Evolutionary conservation across 2,329 filamentous ascomycete species (phyloP).

Genomic region (Chaetomiaceae sp.): DNA sequence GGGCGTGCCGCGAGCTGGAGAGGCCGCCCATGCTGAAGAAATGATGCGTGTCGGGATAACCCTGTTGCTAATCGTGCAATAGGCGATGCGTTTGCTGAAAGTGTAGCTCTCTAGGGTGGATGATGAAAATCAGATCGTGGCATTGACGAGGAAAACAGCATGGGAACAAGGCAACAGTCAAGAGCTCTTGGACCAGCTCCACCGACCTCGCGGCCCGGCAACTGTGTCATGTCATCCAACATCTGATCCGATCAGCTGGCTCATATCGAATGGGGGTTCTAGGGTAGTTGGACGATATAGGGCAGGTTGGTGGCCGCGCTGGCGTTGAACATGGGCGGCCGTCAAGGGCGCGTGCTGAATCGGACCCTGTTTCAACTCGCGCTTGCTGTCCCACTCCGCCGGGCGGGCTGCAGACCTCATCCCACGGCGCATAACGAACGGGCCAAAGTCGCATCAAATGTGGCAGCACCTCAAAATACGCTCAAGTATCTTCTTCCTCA

Average conservation of each 20-base stretch:
- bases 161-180: too few species aligned
- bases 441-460: not conserved
- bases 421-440: not conserved
- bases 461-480: too few species aligned
- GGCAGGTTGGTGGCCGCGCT: not conserved
- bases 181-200: not conserved
- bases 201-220: not conserved
- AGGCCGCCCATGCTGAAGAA: conserved; percentile 10
- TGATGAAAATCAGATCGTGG: not conserved
- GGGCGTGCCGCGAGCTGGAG: conserved; percentile 18
- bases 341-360: not conserved
- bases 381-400: too few species aligned
- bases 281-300: not conserved
- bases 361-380: too few species aligned
- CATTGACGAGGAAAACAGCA: too few species aligned
- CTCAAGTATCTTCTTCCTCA: conserved; percentile 10
- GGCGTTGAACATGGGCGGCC: not conserved
- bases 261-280: not conserved
- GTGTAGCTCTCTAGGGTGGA: too few species aligned
- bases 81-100: too few species aligned
- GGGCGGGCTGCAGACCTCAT: not conserved
- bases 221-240: not conserved
- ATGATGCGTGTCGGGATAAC: too few species aligned
- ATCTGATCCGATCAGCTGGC: not conserved
- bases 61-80: too few species aligned